These are phyloP conservation scores for Elongisporangium anandrum DNA, from an alignment of 352 stramenopile species.

Conservation along the genomic window DNA sequence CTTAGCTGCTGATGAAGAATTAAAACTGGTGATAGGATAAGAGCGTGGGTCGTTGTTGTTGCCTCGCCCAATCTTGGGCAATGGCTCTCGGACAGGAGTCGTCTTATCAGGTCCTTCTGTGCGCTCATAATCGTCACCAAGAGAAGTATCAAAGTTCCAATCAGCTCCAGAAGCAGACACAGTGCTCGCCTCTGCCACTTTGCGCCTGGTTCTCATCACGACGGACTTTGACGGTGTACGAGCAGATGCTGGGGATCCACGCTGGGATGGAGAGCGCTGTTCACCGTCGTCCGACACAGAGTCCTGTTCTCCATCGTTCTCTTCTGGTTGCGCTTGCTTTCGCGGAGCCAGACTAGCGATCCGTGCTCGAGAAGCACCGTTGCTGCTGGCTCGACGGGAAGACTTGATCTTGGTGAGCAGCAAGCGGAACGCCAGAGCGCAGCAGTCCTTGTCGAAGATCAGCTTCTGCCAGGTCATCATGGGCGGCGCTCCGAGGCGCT, in stretches of 20 bases:
- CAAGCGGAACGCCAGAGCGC: slow-evolving; percentile 44
- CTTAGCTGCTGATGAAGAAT: slow-evolving; percentile 19
- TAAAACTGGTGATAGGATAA: neutral
- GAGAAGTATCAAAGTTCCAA: slow-evolving; percentile 35
- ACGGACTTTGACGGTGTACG: neutral
- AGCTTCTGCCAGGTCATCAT: slow-evolving; percentile 65
- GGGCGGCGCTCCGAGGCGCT: slow-evolving; percentile 47
- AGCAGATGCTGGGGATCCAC: neutral
- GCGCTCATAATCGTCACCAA: slow-evolving; percentile 10
- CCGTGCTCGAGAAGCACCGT: neutral
- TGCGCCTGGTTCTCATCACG: neutral
- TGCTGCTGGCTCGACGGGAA: slow-evolving; percentile 12
- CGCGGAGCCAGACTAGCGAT: neutral
- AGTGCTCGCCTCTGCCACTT: neutral
- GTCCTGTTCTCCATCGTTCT: neutral
- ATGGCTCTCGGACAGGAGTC: neutral
- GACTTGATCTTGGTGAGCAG: slow-evolving; percentile 64
- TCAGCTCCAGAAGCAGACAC: slow-evolving; percentile 3
- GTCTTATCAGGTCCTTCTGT: neutral
- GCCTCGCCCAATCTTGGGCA: neutral
- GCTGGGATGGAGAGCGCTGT: neutral
- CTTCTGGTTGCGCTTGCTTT: slow-evolving; percentile 3
- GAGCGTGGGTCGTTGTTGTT: neutral
- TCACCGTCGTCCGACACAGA: slow-evolving; percentile 1
- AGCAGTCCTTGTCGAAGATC: slow-evolving; percentile 66